Evolutionary conservation across 768 basidiomycete genomes (phyloP), one percentile per base, ranked within the genome.

Genomic region (Tylopilus rubrobrunneus): DNA sequence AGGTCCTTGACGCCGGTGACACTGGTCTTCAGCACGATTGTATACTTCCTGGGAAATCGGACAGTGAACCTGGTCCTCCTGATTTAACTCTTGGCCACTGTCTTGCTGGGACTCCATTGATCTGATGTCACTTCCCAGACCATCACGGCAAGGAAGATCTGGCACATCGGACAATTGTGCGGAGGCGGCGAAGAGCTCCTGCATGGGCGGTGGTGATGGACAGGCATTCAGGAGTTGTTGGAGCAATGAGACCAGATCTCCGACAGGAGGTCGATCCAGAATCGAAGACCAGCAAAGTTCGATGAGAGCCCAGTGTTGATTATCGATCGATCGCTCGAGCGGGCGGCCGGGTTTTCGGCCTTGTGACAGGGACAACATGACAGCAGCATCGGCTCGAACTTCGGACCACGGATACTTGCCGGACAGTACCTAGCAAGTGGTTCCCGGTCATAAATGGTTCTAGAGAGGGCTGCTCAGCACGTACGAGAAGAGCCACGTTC

Each of bases 261-360:
- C 31, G 6, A 56, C 48, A 27, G 8, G 10, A 0, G 56, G 45
- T 21, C 49, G 45, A 3, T 47, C 49, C 3, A 19, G 2, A 23
- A 51, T n/a, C 5, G 40, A 25, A 11, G 48, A 52, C 56, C 45
- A 53, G 34, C 57, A 59, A 8, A 7, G 45, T 33, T 58, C 28
- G 6, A 59, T 40, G 40, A 58, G 21, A 12, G 23, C 12, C 48
- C 48, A 53, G 29, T 59, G 56, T 0, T 12, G 31, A 17, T 56
- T 43, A 7, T 56, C 47, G n/a, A 58, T 52, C 21, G 55, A 15
- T 28, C n/a, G 57, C 1, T 11, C 6, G 5, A 17, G 42, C 7
- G 55, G 55, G 8, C 40, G 15, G 3, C 6, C 2, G 25, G 57
- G 48, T 2, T 49, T 49, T 27, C 15, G 31, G 27, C 48, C 45